phyloP scores from a whole-genome alignment of 75 land plant genomes.

The Pinus albicaulis region DNA sequence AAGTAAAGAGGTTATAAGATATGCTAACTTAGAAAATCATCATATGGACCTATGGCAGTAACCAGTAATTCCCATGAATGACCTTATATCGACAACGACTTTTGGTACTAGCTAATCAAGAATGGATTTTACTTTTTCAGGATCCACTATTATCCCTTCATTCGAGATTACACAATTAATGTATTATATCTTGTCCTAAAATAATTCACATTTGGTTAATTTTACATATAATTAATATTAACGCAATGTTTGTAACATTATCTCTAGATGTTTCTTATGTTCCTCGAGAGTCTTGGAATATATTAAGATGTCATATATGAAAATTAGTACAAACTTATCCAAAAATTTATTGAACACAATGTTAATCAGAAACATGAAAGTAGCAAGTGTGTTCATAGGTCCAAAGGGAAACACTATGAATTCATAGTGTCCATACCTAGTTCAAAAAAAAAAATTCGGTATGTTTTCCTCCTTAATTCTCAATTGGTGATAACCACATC shows the following conservation, averaged over 20 bases:
- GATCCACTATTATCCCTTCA: not conserved
- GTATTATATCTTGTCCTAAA: not conserved
- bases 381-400: no score
- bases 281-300: not conserved
- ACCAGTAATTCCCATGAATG: not conserved
- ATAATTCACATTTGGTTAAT: not conserved
- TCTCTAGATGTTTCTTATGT: not conserved
- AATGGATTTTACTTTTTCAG: not conserved
- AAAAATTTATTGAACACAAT: no score
- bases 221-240: not conserved
- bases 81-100: not conserved
- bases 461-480: no score
- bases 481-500: no score
- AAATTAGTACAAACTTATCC: no score
- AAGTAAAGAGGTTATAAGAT: not conserved
- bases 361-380: no score
- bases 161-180: not conserved
- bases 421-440: no score
- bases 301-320: not conserved
- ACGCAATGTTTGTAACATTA: not conserved
- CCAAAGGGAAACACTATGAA: no score
- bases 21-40: not conserved
- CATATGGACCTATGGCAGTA: not conserved
- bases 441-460: no score
- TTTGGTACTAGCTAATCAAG: not conserved